A percentile compares a stretch with the other conserved stretches of the same genome.
Evolutionary conservation across 208 protist species (phyloP).

Genomic region (Kentomonas sorsogonicus): DNA sequence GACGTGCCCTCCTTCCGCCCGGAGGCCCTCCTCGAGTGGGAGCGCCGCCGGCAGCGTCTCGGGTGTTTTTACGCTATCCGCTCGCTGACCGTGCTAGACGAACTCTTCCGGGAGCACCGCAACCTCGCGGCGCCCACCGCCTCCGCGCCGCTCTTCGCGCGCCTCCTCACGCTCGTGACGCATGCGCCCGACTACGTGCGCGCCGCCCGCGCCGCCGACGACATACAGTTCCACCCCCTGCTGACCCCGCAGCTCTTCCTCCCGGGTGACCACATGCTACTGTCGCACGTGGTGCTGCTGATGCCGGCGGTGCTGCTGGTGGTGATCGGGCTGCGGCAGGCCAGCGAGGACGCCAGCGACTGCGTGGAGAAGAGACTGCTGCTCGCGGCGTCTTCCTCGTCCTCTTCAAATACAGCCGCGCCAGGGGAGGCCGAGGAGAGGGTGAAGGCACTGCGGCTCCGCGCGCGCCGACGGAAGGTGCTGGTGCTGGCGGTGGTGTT

Average conservation of each 20-base stretch:
- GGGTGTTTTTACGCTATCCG: constrained; percentile 53
- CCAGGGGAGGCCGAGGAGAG: no score
- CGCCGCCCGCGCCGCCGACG: constrained; percentile 52
- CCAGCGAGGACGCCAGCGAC: no score
- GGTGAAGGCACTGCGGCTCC: no score
- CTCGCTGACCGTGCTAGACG: constrained; percentile 38
- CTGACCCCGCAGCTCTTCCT: constrained; percentile 75
- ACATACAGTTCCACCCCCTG: constrained; percentile 70
- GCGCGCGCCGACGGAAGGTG: no score
- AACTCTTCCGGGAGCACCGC: constrained; percentile 30
- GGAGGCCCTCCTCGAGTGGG: constrained; percentile 32
- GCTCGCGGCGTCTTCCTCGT: no score
- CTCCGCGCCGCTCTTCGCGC: constrained; percentile 20
- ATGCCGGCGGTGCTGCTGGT: constrained; percentile 34
- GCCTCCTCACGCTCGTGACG: constrained; percentile 26
- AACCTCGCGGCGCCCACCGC: constrained; percentile 44
- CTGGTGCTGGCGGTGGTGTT: no score
- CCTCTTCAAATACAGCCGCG: no score
- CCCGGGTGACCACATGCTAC: constrained; percentile 58
- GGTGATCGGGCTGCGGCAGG: constrained; percentile 36
- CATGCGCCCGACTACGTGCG: constrained; percentile 20
- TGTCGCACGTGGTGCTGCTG: constrained; percentile 58
- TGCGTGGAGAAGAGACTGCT: no score
- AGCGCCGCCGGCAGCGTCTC: constrained; percentile 19
- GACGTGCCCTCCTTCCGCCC: constrained; percentile 36